A percentile compares a stretch with the other conserved stretches of the same genome.
Conservation (phyloP, 75 land plant genomes). For the Selaginella tamariscina region DNA sequence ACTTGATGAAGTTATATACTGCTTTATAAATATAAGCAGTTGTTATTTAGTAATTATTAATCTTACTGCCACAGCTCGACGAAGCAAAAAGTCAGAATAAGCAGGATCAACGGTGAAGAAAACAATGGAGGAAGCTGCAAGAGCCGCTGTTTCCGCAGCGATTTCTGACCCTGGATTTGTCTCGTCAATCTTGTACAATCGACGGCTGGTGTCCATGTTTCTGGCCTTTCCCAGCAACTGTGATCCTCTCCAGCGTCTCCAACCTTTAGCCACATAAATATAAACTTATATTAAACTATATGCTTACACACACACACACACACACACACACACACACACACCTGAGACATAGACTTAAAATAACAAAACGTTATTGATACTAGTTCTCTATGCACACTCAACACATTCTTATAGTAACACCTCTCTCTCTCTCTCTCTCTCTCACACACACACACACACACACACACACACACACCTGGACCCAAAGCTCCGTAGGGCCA, state of each 20-base stretch:
- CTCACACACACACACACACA: no score
- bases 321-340: no score
- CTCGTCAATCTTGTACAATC: constrained; percentile 6
- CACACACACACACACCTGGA: constrained; percentile 70
- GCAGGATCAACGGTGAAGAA: not conserved
- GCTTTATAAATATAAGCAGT: no score
- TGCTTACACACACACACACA: no score
- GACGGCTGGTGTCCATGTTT: constrained; percentile 6
- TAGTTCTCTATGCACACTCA: no score
- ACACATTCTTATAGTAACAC: no score
- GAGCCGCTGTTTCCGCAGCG: constrained; percentile 6
- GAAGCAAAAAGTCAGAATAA: not conserved
- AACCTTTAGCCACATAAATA: constrained; percentile 2
- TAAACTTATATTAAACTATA: not conserved
- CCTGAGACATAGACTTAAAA: no score
- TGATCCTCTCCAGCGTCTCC: constrained; percentile 14
- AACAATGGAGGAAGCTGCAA: not conserved
- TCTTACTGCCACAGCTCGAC: not conserved
- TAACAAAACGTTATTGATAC: no score
- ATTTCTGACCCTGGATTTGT: constrained; percentile 9
- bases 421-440: no score
- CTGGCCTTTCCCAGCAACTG: constrained; percentile 10
- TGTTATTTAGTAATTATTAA: no score
- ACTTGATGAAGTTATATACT: no score
- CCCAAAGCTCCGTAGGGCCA: constrained; percentile 36